Evolutionary conservation across 179 eudicot species (phyloP).

Genomic region (Actinidia arguta): DNA sequence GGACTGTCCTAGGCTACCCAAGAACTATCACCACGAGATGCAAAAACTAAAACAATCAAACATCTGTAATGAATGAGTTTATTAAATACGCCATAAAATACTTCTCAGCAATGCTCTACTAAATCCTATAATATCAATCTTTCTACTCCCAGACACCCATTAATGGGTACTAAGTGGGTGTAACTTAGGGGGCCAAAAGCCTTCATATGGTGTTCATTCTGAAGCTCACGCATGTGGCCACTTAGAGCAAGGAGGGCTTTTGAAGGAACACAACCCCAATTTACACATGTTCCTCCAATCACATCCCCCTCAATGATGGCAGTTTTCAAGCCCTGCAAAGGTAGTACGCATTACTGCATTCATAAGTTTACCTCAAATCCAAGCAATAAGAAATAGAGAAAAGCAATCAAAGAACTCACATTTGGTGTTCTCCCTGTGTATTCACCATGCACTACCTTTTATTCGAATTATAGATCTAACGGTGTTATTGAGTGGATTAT

Average conservation of each 20-base stretch:
- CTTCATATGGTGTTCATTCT: slow-evolving; percentile 95
- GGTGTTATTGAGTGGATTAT: neutral
- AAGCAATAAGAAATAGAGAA: neutral
- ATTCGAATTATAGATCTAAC: neutral
- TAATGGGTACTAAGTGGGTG: no score
- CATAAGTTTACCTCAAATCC: neutral
- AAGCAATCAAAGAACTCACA: neutral
- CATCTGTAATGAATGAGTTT: no score
- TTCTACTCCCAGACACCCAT: no score
- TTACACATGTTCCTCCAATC: slow-evolving; percentile 99
- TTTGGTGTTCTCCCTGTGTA: neutral
- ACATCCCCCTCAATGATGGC: slow-evolving; percentile 99
- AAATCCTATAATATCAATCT: no score
- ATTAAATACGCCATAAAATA: no score
- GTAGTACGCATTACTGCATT: neutral
- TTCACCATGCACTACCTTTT: neutral
- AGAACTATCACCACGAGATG: no score
- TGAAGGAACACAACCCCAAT: slow-evolving; percentile 99
- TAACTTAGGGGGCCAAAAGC: slow-evolving; percentile 93
- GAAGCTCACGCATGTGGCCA: slow-evolving; percentile 99
- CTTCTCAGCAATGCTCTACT: no score
- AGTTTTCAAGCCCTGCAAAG: slow-evolving; percentile 94
- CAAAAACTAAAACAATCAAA: no score
- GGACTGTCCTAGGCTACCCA: no score
- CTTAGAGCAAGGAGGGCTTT: slow-evolving; percentile 98